Conservation (phyloP, 2,329 filamentous ascomycete species). For the Stenocarpella maydis region DNA sequence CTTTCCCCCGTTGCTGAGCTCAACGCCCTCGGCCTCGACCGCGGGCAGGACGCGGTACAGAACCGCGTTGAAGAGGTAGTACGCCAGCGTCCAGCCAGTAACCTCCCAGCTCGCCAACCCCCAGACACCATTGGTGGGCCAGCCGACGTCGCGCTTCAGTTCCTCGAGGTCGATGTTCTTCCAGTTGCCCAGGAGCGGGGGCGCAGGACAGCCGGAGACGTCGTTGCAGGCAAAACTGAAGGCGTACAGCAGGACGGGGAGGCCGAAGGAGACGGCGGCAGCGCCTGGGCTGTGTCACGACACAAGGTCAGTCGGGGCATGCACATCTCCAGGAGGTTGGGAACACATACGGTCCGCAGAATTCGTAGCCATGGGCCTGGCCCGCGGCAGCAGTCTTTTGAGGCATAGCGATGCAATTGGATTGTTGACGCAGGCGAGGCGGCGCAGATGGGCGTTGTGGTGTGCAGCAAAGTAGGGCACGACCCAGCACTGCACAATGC, state of each 20-base stretch:
- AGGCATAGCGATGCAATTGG: constrained; percentile 21
- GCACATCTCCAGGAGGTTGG: not conserved
- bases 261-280: constrained; percentile 77
- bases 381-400: constrained; percentile 31
- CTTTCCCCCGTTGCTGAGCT: constrained; percentile 74
- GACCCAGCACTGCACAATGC: not conserved
- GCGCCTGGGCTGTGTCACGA: constrained; percentile 70
- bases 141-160: constrained; percentile 82
- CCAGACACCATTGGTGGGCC: constrained; percentile 75
- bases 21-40: constrained; percentile 72
- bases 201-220: constrained; percentile 87
- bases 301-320: not conserved
- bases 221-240: constrained; percentile 93
- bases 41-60: constrained; percentile 82
- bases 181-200: constrained; percentile 75
- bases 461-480: no score
- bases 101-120: constrained; percentile 76
- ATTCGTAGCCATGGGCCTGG: constrained; percentile 57
- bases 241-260: constrained; percentile 81
- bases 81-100: constrained; percentile 75
- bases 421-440: not conserved
- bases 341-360: constrained; percentile 58
- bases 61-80: constrained; percentile 79
- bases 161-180: constrained; percentile 74
- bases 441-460: not conserved